A percentile compares a stretch with the other conserved stretches of the same genome.
phyloP scores from a whole-genome alignment of 768 basidiomycete species.

The Steccherinum ochraceum region DNA sequence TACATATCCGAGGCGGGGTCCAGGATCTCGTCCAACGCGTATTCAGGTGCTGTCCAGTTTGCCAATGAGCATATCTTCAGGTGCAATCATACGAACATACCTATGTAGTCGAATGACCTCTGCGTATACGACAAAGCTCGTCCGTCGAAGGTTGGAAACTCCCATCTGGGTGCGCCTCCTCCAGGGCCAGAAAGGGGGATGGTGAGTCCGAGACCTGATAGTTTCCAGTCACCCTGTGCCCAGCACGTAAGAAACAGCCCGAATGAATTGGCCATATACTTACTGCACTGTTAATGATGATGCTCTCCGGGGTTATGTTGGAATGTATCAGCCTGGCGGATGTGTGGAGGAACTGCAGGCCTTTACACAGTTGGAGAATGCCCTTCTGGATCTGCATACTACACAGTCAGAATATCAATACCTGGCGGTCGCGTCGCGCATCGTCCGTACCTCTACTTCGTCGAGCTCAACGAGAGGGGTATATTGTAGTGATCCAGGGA shows the following conservation, averaged over 20 bases:
- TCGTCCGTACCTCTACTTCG: constrained; percentile 77
- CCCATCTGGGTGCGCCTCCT: constrained; percentile 77
- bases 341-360: constrained; percentile 83
- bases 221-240: constrained; percentile 93
- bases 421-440: neutral
- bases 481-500: constrained; percentile 54
- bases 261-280: constrained; percentile 19
- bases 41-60: constrained; percentile 80
- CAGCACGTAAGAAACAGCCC: neutral
- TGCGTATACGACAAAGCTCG: constrained; percentile 77
- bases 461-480: constrained; percentile 75
- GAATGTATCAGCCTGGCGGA: constrained; percentile 91
- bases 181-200: constrained; percentile 66
- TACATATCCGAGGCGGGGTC: constrained; percentile 90
- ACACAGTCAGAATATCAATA: neutral
- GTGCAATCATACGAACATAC: constrained; percentile 33
- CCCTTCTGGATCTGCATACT: constrained; percentile 84
- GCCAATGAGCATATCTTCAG: neutral
- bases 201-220: constrained; percentile 83
- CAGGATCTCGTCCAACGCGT: constrained; percentile 83
- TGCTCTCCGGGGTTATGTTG: constrained; percentile 80
- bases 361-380: constrained; percentile 87
- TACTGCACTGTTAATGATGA: constrained; percentile 86
- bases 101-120: constrained; percentile 92
- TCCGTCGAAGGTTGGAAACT: constrained; percentile 84